Evolutionary conservation across 257 asterid genomes (phyloP).

Genomic region (Solanum peruvianum): DNA sequence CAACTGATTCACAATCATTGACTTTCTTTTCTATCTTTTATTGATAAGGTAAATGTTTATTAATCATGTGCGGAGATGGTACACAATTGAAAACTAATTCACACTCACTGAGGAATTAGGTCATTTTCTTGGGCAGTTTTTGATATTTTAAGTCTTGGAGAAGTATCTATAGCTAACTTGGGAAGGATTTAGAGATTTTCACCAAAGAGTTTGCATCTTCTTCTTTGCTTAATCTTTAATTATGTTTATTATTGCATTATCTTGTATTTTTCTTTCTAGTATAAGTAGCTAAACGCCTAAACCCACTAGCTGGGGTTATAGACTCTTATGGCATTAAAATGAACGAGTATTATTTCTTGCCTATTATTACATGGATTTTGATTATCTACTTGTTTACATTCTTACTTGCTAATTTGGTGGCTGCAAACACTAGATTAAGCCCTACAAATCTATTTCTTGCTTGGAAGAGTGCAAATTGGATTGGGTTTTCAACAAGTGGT

Average conservation of each 20-base stretch:
- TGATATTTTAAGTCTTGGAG: background rate
- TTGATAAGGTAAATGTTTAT: background rate
- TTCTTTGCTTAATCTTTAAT: background rate
- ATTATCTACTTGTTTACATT: background rate
- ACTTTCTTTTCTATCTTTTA: background rate
- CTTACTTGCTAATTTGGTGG: background rate
- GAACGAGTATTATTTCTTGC: background rate
- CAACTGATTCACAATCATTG: background rate
- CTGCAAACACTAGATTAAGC: background rate
- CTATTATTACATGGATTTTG: background rate
- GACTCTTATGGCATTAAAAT: background rate
- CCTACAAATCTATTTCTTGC: background rate
- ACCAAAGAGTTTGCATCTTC: background rate
- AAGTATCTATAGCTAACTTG: background rate
- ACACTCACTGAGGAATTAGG: background rate
- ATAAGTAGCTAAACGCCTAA: background rate
- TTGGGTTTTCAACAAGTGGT: background rate
- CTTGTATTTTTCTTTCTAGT: background rate
- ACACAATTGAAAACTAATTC: background rate
- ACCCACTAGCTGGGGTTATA: background rate
- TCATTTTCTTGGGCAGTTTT: background rate
- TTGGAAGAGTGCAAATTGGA: background rate
- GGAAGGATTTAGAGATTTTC: background rate
- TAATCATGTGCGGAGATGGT: background rate
- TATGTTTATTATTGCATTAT: background rate